phyloP scores from a whole-genome alignment of 23 red algal genomes.

The Gracilaria domingensis region DNA sequence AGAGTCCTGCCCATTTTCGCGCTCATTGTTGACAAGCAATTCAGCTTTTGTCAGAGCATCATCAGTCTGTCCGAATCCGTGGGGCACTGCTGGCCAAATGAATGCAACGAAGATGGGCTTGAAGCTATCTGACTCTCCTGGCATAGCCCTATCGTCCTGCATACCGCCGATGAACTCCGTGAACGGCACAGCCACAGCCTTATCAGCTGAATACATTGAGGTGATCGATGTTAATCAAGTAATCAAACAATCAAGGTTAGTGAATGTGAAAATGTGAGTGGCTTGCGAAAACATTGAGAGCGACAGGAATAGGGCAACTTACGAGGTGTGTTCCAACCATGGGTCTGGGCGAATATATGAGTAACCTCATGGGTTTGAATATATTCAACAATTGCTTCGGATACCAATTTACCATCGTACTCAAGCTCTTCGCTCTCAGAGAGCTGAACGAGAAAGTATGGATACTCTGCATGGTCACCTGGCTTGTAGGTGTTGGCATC shows the following conservation, averaged over 20 bases:
- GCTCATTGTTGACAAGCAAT: conserved; percentile 35
- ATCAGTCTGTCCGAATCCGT: conserved; percentile 31
- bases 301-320: neutral
- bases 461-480: conserved; percentile 41
- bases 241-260: neutral
- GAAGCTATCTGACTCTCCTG: conserved; percentile 24
- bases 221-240: neutral
- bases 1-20: conserved; percentile 27
- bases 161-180: conserved; percentile 72
- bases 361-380: conserved; percentile 40
- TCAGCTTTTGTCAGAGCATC: conserved; percentile 54
- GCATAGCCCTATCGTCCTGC: conserved; percentile 69
- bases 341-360: conserved; percentile 69
- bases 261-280: neutral
- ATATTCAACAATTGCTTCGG: conserved; percentile 45
- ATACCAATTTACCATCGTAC: conserved; percentile 50
- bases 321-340: conserved; percentile 76
- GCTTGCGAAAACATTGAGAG: neutral
- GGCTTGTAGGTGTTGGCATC: conserved; percentile 59
- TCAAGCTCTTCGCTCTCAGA: conserved; percentile 47
- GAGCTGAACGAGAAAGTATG: conserved; percentile 69
- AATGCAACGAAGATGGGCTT: conserved; percentile 64
- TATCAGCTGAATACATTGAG: conserved; percentile 33
- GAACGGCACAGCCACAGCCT: conserved; percentile 70
- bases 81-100: conserved; percentile 71